Evolutionary conservation across 2,329 filamentous ascomycete species (phyloP), one percentile per base, ranked within the genome.

Genomic region (Leptographium radiaticola): DNA sequence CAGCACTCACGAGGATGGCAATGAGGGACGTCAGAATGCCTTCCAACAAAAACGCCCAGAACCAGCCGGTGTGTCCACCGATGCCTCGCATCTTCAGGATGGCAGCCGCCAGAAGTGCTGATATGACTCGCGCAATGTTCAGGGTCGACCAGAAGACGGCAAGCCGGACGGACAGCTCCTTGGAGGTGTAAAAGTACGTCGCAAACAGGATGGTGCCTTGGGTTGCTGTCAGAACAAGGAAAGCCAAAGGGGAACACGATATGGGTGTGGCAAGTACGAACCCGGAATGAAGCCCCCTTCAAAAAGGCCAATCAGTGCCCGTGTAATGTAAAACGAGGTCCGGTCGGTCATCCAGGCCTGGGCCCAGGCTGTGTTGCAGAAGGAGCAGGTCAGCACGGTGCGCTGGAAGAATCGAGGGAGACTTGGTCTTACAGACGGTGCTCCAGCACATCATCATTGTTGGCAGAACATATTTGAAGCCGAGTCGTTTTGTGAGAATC

Each of bases 181-280:
- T 74, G 1, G 78, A 79, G 4, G 77, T 87, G 69, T 87, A 89
- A 66, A 84, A 89, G 65, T 88, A 88, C 2, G 79, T 81, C 1
- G 85, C 71, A 64, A 85, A 87, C 1, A 84, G 70, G 50, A 85
- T 78, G 12, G 75, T 76, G 58, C 43, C 51, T 52, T 34, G 16
- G 8, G 15, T 15, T 15, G 13, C 6, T 11, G 36, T 49, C 12
- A 49, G 48, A n/a, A 11, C 10, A 11, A 33, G 25, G 42, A 9
- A 30, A 25, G 2, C n/a, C n/a, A 46, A 8, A 33, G 20, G 20
- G 20, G 20, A 49, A 13, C 30, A 38, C n/a, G n/a, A 39, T 13
- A 51, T 12, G 25, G 10, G n/a, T 65, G 54, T 65, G 55, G 31
- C 66, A 67, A 7, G 16, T 36, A 44, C 40, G 10, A 36, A 46